Conservation (phyloP, 371 early-diverging fungal species). For the Mortierella sp. region DNA sequence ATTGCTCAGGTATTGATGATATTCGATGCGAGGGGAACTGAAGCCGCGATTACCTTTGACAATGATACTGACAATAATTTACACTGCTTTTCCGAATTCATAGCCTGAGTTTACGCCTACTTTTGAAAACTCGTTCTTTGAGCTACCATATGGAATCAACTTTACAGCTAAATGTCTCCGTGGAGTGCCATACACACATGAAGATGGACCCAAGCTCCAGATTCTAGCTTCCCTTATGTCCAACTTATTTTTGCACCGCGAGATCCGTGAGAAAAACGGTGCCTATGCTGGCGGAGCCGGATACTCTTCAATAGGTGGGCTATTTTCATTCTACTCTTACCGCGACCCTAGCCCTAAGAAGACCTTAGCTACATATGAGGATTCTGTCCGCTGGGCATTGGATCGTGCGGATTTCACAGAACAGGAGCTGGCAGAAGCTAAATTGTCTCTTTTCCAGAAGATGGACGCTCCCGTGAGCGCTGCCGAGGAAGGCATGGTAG, state of each 20-base stretch:
- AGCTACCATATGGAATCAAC: conserved; percentile 88
- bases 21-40: background rate
- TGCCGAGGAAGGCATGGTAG: conserved; percentile 86
- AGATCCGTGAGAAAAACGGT: conserved; percentile 96
- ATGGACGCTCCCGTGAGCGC: conserved; percentile 90
- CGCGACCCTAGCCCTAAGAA: conserved; percentile 89
- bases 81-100: background rate
- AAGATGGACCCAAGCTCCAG: conserved; percentile 84
- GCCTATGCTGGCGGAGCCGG: conserved; percentile 95
- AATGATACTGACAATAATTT: background rate
- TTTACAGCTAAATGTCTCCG: conserved; percentile 81
- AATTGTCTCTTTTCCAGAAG: conserved; percentile 88
- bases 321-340: conserved; percentile 93
- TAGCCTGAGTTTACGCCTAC: conserved; percentile 28
- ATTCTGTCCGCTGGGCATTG: conserved; percentile 77
- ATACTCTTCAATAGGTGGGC: conserved; percentile 79
- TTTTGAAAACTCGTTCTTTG: conserved; percentile 47
- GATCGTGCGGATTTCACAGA: conserved; percentile 50
- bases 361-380: conserved; percentile 78
- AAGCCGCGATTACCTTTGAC: background rate
- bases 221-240: conserved; percentile 87
- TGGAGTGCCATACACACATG: conserved; percentile 87
- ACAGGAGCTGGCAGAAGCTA: conserved; percentile 90
- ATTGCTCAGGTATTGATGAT: conserved; percentile 32
- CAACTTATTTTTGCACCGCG: conserved; percentile 88